Base-by-base conservation (phyloP, 768 basidiomycete genomes). In the Pulveroboletus sp. region DNA sequence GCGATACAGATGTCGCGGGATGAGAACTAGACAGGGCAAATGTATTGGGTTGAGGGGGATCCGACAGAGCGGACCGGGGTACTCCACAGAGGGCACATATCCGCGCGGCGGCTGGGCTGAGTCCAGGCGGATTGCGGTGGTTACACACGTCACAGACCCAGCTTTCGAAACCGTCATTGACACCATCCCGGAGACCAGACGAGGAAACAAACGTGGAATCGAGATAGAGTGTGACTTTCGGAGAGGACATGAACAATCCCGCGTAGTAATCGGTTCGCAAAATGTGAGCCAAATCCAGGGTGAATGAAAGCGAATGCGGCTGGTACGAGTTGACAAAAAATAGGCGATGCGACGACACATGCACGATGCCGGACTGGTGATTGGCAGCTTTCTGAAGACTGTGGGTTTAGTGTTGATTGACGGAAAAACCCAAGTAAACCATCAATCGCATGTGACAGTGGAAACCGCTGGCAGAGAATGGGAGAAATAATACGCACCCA, bases 71-170 rank as follows among this genome's bases (percentile, higher is more conserved):
- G 47, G 61, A 67, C 45, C 84, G 76, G 17, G 86, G 81, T 19
- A 94, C 85, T 2, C 94, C 94, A 57, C 94, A 97, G 13, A 97
- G 75, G 7, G 72, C 74, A 62, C 94, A 97, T 60, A 84, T 72
- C n/a, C 74, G 75, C 3, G 85, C 77, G 17, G 81, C 80, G 2
- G 80, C 72, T 16, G 85, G 84, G 63, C 85, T 88, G 29, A 82
- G 72, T 2, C 87, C 87, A 27, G 86, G 84, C 3, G 86, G 79
- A 67, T 95, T 97, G 25, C 79, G 79, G 61, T 84, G 86, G 25
- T 80, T 88, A 66, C 94, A 98, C n/a, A 97, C 85, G 33, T 82
- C 79, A 59, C 94, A 97, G 63, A 85, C 77, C 93, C 92, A 94
- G 50, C 72, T 81, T 49, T 76, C 78, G 43, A 72, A 75, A 2